phyloP scores from a whole-genome alignment of 129 eudicot species.

The Kitagawia praeruptora region DNA sequence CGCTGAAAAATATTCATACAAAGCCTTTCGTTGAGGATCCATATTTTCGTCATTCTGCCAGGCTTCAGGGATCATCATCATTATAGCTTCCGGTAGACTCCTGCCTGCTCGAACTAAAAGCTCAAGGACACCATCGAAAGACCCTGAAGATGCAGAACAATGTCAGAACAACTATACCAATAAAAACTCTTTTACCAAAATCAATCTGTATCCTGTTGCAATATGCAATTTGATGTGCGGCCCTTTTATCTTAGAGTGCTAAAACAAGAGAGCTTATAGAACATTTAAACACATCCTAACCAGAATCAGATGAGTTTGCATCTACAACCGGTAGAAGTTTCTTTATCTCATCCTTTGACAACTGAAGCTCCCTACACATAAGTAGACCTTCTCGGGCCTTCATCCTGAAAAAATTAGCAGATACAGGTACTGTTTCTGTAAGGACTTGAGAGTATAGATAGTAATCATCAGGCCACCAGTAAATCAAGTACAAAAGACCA shows the following conservation, averaged over 20 bases:
- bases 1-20: slow-evolving; percentile 84
- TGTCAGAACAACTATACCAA: neutral
- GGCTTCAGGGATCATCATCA: slow-evolving; percentile 99
- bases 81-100: slow-evolving; percentile 94
- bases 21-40: slow-evolving; percentile 84
- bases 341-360: slow-evolving; percentile 89
- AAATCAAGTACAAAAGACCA: neutral
- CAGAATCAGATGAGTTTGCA: slow-evolving; percentile 99
- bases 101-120: slow-evolving; percentile 92
- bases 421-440: neutral
- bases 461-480: neutral
- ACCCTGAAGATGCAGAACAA: slow-evolving; percentile 35
- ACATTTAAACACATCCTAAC: slow-evolving; percentile 21
- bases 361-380: slow-evolving; percentile 87
- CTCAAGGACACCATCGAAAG: slow-evolving; percentile 96
- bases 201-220: neutral
- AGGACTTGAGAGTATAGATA: neutral
- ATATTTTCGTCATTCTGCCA: slow-evolving; percentile 98
- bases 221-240: neutral
- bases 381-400: slow-evolving; percentile 97
- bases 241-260: neutral
- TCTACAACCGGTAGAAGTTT: slow-evolving; percentile 96
- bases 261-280: neutral
- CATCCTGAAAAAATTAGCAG: slow-evolving; percentile 47
- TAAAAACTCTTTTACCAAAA: neutral